Percentiles rank a stretch among this genome's conserved stretches.
Evolutionary conservation across 1,284 basidiomycete species (phyloP).

Genomic region (Stereum hirsutum): DNA sequence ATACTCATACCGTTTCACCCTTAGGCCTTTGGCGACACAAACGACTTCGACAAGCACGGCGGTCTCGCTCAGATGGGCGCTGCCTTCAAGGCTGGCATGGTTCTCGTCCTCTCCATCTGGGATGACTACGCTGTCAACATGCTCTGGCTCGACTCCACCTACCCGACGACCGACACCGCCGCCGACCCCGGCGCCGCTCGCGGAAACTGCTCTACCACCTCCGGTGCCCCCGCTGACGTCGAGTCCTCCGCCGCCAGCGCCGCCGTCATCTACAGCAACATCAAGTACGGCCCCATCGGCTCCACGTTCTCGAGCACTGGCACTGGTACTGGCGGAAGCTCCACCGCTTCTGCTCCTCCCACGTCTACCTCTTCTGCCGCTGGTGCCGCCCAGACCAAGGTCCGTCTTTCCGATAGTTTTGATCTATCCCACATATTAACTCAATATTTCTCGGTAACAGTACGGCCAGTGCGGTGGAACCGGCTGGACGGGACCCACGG

Average conservation of each 20-base stretch:
- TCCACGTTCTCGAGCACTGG: slow-evolving; percentile 28
- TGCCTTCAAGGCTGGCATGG: slow-evolving; percentile 38
- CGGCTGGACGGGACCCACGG: slow-evolving; percentile 7
- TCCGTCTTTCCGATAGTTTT: too few species aligned
- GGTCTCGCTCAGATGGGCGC: slow-evolving; percentile 32
- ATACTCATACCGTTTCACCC: too few species aligned
- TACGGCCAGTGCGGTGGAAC: slow-evolving; percentile 8
- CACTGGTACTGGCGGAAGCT: too few species aligned
- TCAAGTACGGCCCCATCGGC: slow-evolving; percentile 43
- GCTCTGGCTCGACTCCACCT: slow-evolving; percentile 53
- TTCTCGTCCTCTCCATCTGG: slow-evolving; percentile 46
- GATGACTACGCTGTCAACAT: slow-evolving; percentile 47
- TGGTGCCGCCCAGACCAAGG: slow-evolving; percentile 1
- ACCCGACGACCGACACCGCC: slow-evolving; percentile 33
- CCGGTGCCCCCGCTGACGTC: slow-evolving; percentile 36
- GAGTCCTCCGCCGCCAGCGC: slow-evolving; percentile 30
- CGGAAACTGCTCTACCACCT: slow-evolving; percentile 40
- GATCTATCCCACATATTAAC: too few species aligned
- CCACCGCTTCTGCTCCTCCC: slow-evolving; percentile 4
- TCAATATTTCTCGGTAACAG: too few species aligned
- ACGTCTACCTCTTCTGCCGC: slow-evolving; percentile 4
- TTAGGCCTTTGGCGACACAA: slow-evolving; percentile 29
- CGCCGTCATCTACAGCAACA: slow-evolving; percentile 46
- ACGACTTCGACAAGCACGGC: slow-evolving; percentile 24
- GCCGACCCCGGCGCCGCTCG: slow-evolving; percentile 38